Conservation (phyloP, 1,284 basidiomycete genomes). For the Meripilus lineatus region DNA sequence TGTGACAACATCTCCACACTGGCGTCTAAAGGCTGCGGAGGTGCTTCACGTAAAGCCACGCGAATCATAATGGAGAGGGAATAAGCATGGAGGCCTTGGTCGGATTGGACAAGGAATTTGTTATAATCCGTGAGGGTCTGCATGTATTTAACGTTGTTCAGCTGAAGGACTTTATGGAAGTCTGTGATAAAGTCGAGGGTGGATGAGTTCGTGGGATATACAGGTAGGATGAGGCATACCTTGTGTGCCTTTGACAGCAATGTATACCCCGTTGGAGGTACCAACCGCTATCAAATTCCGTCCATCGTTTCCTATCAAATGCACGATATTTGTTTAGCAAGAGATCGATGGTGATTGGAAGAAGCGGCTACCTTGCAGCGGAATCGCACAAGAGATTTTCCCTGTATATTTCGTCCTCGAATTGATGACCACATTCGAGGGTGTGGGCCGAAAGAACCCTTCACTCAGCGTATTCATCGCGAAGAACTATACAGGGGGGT, state of each 20-base stretch:
- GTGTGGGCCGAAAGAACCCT: constrained; percentile 55
- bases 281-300: constrained; percentile 57
- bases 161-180: constrained; percentile 49
- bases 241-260: constrained; percentile 46
- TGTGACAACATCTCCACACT: constrained; percentile 55
- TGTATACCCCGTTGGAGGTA: constrained; percentile 62
- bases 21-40: constrained; percentile 42
- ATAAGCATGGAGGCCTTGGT: constrained; percentile 55
- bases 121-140: constrained; percentile 56
- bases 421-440: too few species aligned
- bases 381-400: constrained; percentile 48
- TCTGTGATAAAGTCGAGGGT: constrained; percentile 32
- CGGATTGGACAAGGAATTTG: constrained; percentile 60
- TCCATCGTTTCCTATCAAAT: constrained; percentile 39
- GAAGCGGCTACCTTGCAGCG: constrained; percentile 44
- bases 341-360: neutral
- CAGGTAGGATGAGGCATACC: constrained; percentile 30
- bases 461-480: constrained; percentile 54
- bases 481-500: constrained; percentile 47
- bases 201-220: too few species aligned
- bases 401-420: constrained; percentile 43
- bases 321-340: constrained; percentile 1
- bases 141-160: constrained; percentile 45
- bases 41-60: constrained; percentile 43
- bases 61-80: constrained; percentile 62